A percentile compares a stretch with the other conserved stretches of the same genome.
Evolutionary conservation across 306 rosid species (phyloP).

Genomic region (Dicorynia guianensis): DNA sequence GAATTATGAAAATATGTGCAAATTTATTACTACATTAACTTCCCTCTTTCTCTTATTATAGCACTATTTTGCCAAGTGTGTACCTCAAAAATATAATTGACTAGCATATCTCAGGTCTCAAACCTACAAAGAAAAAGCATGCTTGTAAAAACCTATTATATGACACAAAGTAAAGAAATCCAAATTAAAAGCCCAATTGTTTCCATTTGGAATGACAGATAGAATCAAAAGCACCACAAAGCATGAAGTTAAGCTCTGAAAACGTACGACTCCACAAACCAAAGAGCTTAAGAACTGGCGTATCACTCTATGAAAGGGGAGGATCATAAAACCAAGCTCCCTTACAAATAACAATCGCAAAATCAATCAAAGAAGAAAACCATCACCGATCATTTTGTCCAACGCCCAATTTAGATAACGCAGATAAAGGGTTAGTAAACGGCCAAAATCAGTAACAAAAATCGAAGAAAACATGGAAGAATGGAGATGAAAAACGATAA

Average conservation of each 20-base stretch:
- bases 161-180: constrained; percentile 50
- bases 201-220: constrained; percentile 39
- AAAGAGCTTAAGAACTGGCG: constrained; percentile 24
- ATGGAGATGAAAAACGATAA: constrained; percentile 5
- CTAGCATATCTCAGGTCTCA: constrained; percentile 88
- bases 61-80: constrained; percentile 38
- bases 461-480: constrained; percentile 12
- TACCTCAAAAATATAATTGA: constrained; percentile 51
- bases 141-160: constrained; percentile 62
- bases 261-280: constrained; percentile 20
- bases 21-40: constrained; percentile 56
- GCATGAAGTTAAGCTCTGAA: constrained; percentile 33
- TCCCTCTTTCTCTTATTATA: constrained; percentile 48
- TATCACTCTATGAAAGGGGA: background rate
- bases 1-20: constrained; percentile 64
- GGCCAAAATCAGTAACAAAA: constrained; percentile 33
- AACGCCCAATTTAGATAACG: constrained; percentile 39
- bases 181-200: constrained; percentile 40
- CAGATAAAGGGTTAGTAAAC: constrained; percentile 41
- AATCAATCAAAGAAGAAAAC: constrained; percentile 34
- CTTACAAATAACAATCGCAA: constrained; percentile 21
- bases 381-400: constrained; percentile 32
- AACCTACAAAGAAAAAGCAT: constrained; percentile 85
- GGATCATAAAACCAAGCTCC: constrained; percentile 18
- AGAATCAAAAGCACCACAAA: constrained; percentile 34